Conservation (phyloP, 371 early-diverging fungal species). For the Gilbertella persicaria region DNA sequence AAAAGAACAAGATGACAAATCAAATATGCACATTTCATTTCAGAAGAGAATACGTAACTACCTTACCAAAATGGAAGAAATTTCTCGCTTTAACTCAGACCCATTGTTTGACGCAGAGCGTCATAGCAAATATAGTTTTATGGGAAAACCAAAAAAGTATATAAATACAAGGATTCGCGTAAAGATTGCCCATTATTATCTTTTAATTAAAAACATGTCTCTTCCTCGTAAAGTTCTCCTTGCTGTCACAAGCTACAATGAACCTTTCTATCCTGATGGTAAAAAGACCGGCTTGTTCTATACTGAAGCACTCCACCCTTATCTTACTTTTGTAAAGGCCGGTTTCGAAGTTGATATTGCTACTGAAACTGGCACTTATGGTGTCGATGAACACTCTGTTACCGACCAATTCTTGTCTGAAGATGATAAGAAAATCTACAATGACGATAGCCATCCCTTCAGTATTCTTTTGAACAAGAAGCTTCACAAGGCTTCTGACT, state of each 20-base stretch:
- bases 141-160: no score
- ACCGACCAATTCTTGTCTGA: conserved; percentile 37
- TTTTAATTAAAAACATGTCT: conserved; percentile 13
- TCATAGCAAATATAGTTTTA: no score
- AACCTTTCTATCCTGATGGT: conserved; percentile 53
- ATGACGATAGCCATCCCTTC: conserved; percentile 46
- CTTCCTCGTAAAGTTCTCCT: conserved; percentile 55
- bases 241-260: conserved; percentile 49
- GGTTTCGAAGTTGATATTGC: conserved; percentile 58
- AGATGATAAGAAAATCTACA: conserved; percentile 34
- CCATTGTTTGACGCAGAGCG: no score
- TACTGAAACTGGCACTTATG: conserved; percentile 54
- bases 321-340: conserved; percentile 35
- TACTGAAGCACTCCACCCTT: conserved; percentile 58
- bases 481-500: conserved; percentile 48
- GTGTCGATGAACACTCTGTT: conserved; percentile 54
- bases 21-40: no score
- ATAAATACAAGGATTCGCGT: no score
- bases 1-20: no score
- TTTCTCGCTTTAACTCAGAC: no score
- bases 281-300: conserved; percentile 54
- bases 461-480: conserved; percentile 38
- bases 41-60: no score
- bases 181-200: no score
- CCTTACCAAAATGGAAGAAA: no score